These are phyloP conservation scores for Drechslerella coelobrocha DNA, from an alignment of 2,329 filamentous ascomycete species.

Conservation along the genomic window DNA sequence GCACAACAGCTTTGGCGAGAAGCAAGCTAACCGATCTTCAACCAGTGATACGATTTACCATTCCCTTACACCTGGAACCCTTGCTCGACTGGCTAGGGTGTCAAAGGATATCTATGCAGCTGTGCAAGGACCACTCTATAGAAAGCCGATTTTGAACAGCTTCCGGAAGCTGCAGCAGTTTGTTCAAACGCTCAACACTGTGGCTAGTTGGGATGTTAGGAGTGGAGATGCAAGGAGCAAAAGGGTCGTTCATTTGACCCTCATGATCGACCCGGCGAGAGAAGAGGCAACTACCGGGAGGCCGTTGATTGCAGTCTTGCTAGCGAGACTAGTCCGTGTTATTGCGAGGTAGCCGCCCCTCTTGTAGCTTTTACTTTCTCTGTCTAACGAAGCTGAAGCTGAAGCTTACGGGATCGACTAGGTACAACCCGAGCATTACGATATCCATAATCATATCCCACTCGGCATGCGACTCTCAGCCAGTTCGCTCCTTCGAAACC, in stretches of 20 bases:
- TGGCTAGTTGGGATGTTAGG: constrained; percentile 50
- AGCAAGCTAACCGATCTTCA: constrained; percentile 12
- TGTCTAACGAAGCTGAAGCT: neutral
- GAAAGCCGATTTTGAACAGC: constrained; percentile 51
- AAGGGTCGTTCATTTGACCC: constrained; percentile 50
- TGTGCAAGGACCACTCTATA: constrained; percentile 53
- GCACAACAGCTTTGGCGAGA: constrained; percentile 15
- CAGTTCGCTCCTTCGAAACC: constrained; percentile 52
- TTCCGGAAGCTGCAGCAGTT: constrained; percentile 52
- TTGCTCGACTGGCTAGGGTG: constrained; percentile 51
- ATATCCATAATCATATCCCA: constrained; percentile 52
- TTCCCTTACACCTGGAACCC: constrained; percentile 46
- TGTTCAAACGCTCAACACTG: constrained; percentile 49
- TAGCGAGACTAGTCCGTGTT: constrained; percentile 49
- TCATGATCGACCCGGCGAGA: constrained; percentile 52
- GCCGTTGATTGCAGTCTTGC: constrained; percentile 52
- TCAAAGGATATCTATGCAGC: constrained; percentile 53
- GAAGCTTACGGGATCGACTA: constrained; percentile 21
- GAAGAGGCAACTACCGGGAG: constrained; percentile 35
- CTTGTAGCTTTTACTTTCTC: constrained; percentile 4
- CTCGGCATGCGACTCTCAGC: constrained; percentile 53
- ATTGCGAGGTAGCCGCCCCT: constrained; percentile 53
- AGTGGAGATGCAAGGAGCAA: constrained; percentile 53
- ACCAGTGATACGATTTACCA: constrained; percentile 53
- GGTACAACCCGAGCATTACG: constrained; percentile 52